Base-by-base conservation (phyloP, 495 filamentous ascomycete genomes). In the Neurospora sp. region DNA sequence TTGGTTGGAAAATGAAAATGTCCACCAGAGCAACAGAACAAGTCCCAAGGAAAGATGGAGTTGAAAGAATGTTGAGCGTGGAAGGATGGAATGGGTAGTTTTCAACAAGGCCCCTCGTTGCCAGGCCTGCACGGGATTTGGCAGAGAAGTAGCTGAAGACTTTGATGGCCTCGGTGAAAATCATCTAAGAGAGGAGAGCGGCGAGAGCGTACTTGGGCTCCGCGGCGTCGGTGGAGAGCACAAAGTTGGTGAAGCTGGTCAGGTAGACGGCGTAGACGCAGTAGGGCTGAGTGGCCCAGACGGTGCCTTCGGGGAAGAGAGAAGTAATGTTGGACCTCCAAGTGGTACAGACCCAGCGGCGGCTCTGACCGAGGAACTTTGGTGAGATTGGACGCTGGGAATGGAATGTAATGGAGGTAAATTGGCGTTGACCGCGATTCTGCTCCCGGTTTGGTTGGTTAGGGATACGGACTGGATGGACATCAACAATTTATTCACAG, bases 261-360 rank as follows among this genome's bases (percentile, higher is more conserved):
- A 90, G 76, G 74, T 89, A 87, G 65, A 91, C 86, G 38, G 89
- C 86, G 74, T 89, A 92, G 7, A 86, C 84, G 76, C 85, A 88
- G 85, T 87, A 92, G 2, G 87, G 88, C 71, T 91, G 87, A 53
- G 76, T 77, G 27, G 70, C 40, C 76, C 75, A 78, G n/a, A 79
- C 73, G 44, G 48, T 73, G 40, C 76, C 53, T 39, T 76, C 88
- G 9, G 82, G 81, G 71, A 89, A 82, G 71, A 91, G 81, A 70
- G 83, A 87, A 31, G 83, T 86, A n/a, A 83, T 75, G 78, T 91
- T 91, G 78, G 85, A 89, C 7, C 90, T 83, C 88, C 88, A 92
- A 44, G 88, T 92, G 12, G 88, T 92, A n/a, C 90, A 85, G 0
- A 84, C 82, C 89, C 89, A 91, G 6, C 89, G 83, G 7, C 85